These are phyloP conservation scores for Lentinula boryana DNA, from an alignment of 768 basidiomycete species.

Conservation along the genomic window DNA sequence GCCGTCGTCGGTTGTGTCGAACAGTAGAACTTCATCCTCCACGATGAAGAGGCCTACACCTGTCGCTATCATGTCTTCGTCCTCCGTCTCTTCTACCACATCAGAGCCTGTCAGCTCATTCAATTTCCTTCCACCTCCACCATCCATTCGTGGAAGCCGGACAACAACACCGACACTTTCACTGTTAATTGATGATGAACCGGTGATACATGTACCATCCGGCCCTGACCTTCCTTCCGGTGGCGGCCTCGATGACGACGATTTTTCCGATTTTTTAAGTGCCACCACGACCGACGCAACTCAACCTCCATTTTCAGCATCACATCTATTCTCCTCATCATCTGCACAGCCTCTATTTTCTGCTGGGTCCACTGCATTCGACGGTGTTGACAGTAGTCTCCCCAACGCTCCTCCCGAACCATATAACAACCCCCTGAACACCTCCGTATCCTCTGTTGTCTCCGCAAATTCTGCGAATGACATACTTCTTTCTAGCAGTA, in stretches of 20 bases:
- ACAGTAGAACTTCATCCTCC: background rate
- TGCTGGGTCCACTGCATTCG: constrained; percentile 1
- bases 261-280: constrained; percentile 47
- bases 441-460: background rate
- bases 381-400: background rate
- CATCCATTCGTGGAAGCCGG: constrained; percentile 11
- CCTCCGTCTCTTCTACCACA: constrained; percentile 9
- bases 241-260: constrained; percentile 36
- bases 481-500: background rate
- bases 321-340: constrained; percentile 17
- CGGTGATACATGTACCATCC: constrained; percentile 8
- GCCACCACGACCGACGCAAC: constrained; percentile 11
- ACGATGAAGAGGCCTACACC: constrained; percentile 10
- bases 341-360: constrained; percentile 17
- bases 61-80: constrained; percentile 12
- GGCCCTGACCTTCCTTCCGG: constrained; percentile 18
- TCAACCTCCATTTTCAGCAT: constrained; percentile 12
- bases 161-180: constrained; percentile 10
- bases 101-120: constrained; percentile 7
- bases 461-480: background rate
- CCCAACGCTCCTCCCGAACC: too few relatives aligned
- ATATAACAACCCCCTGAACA: background rate
- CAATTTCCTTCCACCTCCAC: constrained; percentile 12
- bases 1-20: background rate
- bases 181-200: constrained; percentile 4